A percentile compares a stretch with the other conserved stretches of the same genome.
phyloP scores from a whole-genome alignment of 306 rosid species.

The Senna siamea region DNA sequence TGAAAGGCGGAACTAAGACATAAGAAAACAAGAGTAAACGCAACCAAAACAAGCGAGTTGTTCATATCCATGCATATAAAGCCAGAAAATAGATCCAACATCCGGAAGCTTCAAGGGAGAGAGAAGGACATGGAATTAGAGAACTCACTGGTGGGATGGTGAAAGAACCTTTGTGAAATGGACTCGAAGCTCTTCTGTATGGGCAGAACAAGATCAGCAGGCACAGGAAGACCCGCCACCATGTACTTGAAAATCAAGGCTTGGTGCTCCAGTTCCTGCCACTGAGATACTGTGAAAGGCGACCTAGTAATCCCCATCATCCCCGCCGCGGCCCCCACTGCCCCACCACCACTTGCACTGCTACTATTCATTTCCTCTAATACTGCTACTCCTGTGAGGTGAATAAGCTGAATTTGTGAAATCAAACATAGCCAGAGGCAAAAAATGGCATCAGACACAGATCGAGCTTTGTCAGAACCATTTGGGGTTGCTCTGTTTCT shows the following conservation, averaged over 20 bases:
- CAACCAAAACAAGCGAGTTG: too few relatives aligned
- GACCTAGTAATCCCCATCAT: constrained; percentile 53
- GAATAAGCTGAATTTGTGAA: neutral
- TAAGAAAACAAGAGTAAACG: too few relatives aligned
- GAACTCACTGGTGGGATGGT: constrained; percentile 63
- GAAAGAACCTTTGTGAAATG: constrained; percentile 60
- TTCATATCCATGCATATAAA: too few relatives aligned
- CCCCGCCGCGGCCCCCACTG: neutral
- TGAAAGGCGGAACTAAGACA: too few relatives aligned
- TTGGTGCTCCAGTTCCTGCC: constrained; percentile 88
- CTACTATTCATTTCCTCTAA: constrained; percentile 33
- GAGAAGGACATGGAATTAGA: too few relatives aligned
- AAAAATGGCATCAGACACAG: constrained; percentile 18
- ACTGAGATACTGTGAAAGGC: constrained; percentile 74
- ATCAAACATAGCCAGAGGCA: constrained; percentile 30
- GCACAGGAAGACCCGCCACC: constrained; percentile 83
- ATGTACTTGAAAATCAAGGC: constrained; percentile 79
- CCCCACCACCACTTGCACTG: constrained; percentile 8
- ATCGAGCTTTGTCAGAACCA: constrained; percentile 37
- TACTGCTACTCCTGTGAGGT: too few relatives aligned
- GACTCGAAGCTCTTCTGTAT: constrained; percentile 74
- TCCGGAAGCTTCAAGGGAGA: too few relatives aligned
- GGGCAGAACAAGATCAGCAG: constrained; percentile 79
- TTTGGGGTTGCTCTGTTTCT: constrained; percentile 17
- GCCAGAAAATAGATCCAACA: too few relatives aligned